phyloP scores from a whole-genome alignment of 2,329 filamentous ascomycete species.

The Monosporascus sp. region DNA sequence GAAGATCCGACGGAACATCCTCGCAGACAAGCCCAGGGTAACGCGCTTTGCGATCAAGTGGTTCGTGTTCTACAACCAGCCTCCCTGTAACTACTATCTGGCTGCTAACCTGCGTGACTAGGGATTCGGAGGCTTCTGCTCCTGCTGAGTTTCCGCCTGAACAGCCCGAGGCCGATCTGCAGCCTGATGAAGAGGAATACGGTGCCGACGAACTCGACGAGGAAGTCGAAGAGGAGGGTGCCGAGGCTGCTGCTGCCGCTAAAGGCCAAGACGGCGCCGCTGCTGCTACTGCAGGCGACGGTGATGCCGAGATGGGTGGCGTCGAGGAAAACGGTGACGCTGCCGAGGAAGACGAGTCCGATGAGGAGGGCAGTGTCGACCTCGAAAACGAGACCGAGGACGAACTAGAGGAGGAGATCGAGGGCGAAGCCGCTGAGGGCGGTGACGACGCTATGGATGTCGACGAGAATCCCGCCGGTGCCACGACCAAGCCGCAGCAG shows the following conservation, averaged over 20 bases:
- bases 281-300: conserved; percentile 41
- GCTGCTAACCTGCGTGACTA: conserved; percentile 32
- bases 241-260: conserved; percentile 42
- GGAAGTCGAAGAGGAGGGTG: conserved; percentile 51
- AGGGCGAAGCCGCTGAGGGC: conserved; percentile 27
- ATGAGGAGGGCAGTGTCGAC: conserved; percentile 62
- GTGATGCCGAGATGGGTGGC: conserved; percentile 68
- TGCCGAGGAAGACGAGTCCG: conserved; percentile 61
- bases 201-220: conserved; percentile 83
- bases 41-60: conserved; percentile 98
- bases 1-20: conserved; percentile 83
- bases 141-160: conserved; percentile 95
- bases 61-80: conserved; percentile 27
- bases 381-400: conserved; percentile 66
- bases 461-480: conserved; percentile 25
- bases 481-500: conserved; percentile 14
- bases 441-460: conserved; percentile 39
- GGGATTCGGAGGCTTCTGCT: conserved; percentile 96
- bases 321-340: conserved; percentile 37
- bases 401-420: conserved; percentile 56
- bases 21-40: conserved; percentile 95
- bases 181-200: conserved; percentile 82
- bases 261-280: conserved; percentile 39
- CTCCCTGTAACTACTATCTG: not conserved
- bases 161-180: conserved; percentile 88